Percentiles rank a stretch among this genome's conserved stretches.
phyloP scores from a whole-genome alignment of 495 filamentous ascomycete genomes.

The Penicillium longicatenatum region DNA sequence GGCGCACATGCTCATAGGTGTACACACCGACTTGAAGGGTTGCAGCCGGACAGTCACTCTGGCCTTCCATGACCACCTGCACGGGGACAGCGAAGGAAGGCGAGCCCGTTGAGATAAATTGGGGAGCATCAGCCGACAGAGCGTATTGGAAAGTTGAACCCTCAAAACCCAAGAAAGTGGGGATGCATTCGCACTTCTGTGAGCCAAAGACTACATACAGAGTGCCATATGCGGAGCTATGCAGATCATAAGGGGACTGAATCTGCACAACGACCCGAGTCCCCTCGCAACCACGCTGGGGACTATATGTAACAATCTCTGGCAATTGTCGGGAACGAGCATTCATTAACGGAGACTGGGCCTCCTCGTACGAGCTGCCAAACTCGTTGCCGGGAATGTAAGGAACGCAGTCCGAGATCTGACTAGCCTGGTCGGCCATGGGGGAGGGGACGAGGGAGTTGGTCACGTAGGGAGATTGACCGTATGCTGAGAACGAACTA shows the following conservation, averaged over 20 bases:
- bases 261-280: slow-evolving; percentile 73
- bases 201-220: slow-evolving; percentile 76
- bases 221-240: slow-evolving; percentile 55
- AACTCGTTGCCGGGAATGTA: slow-evolving; percentile 47
- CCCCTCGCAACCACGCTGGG: slow-evolving; percentile 65
- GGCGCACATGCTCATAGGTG: slow-evolving; percentile 61
- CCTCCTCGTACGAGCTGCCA: slow-evolving; percentile 49
- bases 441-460: slow-evolving; percentile 48
- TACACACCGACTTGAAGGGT: slow-evolving; percentile 75
- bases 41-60: slow-evolving; percentile 60
- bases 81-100: slow-evolving; percentile 71
- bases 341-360: slow-evolving; percentile 41
- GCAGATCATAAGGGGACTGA: slow-evolving; percentile 69
- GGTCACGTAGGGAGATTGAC: slow-evolving; percentile 46
- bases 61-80: slow-evolving; percentile 68
- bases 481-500: slow-evolving; percentile 46
- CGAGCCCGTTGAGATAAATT: slow-evolving; percentile 66
- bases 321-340: slow-evolving; percentile 44
- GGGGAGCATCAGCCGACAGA: slow-evolving; percentile 72
- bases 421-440: slow-evolving; percentile 49
- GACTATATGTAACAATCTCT: slow-evolving; percentile 67
- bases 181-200: slow-evolving; percentile 62
- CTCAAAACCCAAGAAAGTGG: slow-evolving; percentile 61
- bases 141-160: slow-evolving; percentile 65
- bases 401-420: slow-evolving; percentile 47